Evolutionary conservation across 768 basidiomycete genomes (phyloP), one percentile per base, ranked within the genome.

Genomic region (Tubosaeta sp.): DNA sequence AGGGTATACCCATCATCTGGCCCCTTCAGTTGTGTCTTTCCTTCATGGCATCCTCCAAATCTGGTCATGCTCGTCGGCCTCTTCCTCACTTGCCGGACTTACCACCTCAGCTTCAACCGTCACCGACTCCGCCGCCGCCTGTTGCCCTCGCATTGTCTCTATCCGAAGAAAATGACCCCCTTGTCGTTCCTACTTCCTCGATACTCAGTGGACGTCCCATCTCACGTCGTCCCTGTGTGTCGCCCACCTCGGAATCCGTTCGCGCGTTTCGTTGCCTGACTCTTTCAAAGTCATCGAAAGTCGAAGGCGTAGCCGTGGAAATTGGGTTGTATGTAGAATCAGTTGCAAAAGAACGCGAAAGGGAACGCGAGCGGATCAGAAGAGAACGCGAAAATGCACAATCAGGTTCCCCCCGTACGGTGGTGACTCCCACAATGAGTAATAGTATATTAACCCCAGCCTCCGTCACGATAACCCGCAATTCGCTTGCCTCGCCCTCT

Each of bases 1-100:
- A 89, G 59, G 88, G 88, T 1, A 71, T 88, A 29, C 73, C 78
- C n/a, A 72, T 86, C 45, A 81, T 91, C 55, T 91, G 88, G 74
- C 89, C 90, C 2, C 68, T 77, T 2, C 67, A 73, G 1, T 77
- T 91, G 5, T 86, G 83, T 56, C 74, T 65, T 70, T 72, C 66
- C n/a, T 76, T 66, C 65, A 73, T 59, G 55, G 66, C 72, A 14
- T 59, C 70, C 43, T 63, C 74, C 50, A 64, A 67, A 22, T 65
- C 67, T 49, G 46, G 56, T 10, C 74, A 74, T 57, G 65, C 69
- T 44, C 73, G 76, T 8, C 66, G 70, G 10, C 71, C 74, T 16
- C 72, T 87, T 34, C 65, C 77, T 17, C 74, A 78, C 58, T 72
- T 87, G 35, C 88, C 87, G 8, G 81, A 82, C 42, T 72, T 89